Percentiles rank a stretch among this genome's conserved stretches.
Evolutionary conservation across 1,284 basidiomycete species (phyloP).

Genomic region (Sparassis latifolia): DNA sequence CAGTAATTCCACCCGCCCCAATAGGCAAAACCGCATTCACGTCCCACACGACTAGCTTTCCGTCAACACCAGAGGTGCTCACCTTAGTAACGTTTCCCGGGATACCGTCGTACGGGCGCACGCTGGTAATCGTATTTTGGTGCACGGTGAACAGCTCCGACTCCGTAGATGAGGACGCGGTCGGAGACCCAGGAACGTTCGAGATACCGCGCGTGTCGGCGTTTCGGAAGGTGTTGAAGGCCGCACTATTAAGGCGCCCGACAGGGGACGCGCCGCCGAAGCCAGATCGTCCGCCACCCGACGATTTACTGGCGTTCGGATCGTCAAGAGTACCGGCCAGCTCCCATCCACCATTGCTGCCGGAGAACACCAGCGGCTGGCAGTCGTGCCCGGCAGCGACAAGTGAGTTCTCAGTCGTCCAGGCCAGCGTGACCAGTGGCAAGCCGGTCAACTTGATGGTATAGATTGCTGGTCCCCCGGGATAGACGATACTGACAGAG

Average conservation of each 20-base stretch:
- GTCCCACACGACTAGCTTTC: slow-evolving; percentile 89
- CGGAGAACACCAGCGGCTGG: slow-evolving; percentile 85
- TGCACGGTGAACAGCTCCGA: slow-evolving; percentile 86
- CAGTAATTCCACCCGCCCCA: slow-evolving; percentile 18
- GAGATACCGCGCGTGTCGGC: slow-evolving; percentile 85
- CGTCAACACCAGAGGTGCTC: slow-evolving; percentile 93
- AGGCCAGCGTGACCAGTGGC: slow-evolving; percentile 79
- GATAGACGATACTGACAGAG: slow-evolving; percentile 85
- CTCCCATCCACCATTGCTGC: slow-evolving; percentile 68
- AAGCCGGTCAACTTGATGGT: slow-evolving; percentile 72
- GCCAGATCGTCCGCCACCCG: slow-evolving; percentile 29
- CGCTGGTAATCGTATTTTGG: slow-evolving; percentile 97
- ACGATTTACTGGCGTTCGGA: slow-evolving; percentile 44
- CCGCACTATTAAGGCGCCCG: slow-evolving; percentile 88
- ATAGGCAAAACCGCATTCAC: slow-evolving; percentile 46
- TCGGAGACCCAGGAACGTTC: slow-evolving; percentile 33
- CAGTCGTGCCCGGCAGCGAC: slow-evolving; percentile 98
- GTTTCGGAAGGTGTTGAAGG: slow-evolving; percentile 92
- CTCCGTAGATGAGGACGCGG: slow-evolving; percentile 38
- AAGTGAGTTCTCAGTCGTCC: slow-evolving; percentile 75
- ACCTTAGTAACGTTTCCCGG: slow-evolving; percentile 65
- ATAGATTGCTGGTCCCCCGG: slow-evolving; percentile 62
- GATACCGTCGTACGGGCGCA: slow-evolving; percentile 69
- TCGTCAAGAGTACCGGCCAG: slow-evolving; percentile 82
- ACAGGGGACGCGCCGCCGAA: slow-evolving; percentile 42